Evolutionary conservation across 163 green algal genomes (phyloP).

Genomic region (Coccomyxa subellipsoidea): DNA sequence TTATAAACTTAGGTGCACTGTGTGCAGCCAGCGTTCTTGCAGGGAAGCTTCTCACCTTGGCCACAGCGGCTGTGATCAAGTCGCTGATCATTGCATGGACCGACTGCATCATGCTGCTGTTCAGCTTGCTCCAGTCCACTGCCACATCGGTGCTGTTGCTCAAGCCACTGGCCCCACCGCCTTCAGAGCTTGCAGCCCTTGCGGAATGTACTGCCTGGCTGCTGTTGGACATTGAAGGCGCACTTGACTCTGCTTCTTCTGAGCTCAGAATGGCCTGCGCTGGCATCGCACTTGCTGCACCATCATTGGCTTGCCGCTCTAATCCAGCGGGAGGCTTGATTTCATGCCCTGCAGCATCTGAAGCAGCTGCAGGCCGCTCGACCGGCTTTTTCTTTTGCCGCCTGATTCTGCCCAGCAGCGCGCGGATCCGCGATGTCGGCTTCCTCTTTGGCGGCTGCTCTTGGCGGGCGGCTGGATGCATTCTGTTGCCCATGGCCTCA

Average conservation of each 20-base stretch:
- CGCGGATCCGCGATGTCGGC: background rate
- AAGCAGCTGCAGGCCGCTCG: background rate
- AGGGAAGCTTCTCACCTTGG: no score
- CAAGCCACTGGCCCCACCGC: background rate
- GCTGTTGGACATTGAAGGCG: background rate
- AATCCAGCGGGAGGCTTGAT: background rate
- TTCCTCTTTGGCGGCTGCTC: background rate
- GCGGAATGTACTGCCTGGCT: background rate
- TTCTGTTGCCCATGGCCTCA: background rate
- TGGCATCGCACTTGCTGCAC: background rate
- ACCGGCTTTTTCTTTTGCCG: background rate
- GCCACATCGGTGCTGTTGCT: background rate
- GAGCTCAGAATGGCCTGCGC: background rate
- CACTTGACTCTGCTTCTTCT: background rate
- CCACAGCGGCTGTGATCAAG: background rate
- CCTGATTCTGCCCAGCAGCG: background rate
- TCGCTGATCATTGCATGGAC: background rate
- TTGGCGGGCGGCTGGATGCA: background rate
- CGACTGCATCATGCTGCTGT: slow-evolving; percentile 7
- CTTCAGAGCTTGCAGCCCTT: background rate
- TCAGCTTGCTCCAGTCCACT: background rate
- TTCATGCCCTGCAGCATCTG: background rate
- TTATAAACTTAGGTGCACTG: no score
- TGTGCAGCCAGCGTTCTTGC: no score
- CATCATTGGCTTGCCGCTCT: background rate